Evolutionary conservation across 2,329 filamentous ascomycete genomes (phyloP).

Genomic region (Coleophoma eucalyptorum): DNA sequence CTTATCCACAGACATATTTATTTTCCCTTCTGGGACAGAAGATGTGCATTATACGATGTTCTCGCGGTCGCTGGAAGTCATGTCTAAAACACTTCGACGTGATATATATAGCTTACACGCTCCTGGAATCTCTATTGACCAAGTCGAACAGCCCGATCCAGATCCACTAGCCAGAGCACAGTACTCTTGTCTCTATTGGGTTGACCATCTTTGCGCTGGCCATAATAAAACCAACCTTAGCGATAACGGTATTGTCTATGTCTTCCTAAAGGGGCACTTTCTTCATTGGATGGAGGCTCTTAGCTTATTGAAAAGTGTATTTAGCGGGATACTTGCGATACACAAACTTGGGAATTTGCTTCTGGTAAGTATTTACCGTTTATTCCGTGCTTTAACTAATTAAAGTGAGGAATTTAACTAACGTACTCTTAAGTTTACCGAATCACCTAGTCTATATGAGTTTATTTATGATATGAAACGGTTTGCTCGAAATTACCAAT

Average conservation of each 20-base stretch:
- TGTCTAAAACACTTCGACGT: constrained; percentile 31
- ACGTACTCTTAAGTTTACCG: background rate
- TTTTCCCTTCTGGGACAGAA: too few relatives aligned
- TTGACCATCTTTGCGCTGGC: constrained; percentile 28
- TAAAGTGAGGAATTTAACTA: constrained; percentile 3
- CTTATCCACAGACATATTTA: too few relatives aligned
- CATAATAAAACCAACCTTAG: too few relatives aligned
- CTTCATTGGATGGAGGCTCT: too few relatives aligned
- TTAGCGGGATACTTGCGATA: constrained; percentile 9
- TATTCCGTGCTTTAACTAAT: constrained; percentile 4
- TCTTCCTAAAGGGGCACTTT: constrained; percentile 28
- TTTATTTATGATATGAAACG: constrained; percentile 4
- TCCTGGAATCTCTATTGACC: constrained; percentile 18
- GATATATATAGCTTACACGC: constrained; percentile 30
- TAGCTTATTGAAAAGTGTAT: constrained; percentile 22
- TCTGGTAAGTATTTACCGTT: too few relatives aligned
- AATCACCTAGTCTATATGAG: background rate
- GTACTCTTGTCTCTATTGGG: too few relatives aligned
- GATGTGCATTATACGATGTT: too few relatives aligned
- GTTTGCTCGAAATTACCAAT: constrained; percentile 1
- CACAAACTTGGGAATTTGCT: constrained; percentile 7
- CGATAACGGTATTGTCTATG: constrained; percentile 18
- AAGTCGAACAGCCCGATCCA: constrained; percentile 13
- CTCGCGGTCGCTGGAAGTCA: too few relatives aligned
- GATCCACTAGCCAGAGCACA: constrained; percentile 24